A percentile compares a stretch with the other conserved stretches of the same genome.
These are phyloP conservation scores for Wickerhamiella azymoides DNA, from an alignment of 805 yeast genomes.

Conservation along the genomic window DNA sequence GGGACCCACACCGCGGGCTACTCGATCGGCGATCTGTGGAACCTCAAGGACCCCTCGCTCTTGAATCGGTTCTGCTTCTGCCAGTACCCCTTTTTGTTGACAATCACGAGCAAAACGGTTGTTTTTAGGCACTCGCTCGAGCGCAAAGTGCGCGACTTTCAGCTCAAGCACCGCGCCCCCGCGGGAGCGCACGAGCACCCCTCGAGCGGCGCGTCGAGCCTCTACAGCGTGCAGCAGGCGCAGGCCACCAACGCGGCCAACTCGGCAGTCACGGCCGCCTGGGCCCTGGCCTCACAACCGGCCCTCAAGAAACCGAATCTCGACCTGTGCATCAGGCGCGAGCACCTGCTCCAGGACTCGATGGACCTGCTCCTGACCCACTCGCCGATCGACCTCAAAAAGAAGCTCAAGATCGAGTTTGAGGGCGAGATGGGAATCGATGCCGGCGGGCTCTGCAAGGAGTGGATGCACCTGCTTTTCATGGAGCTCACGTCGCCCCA, in stretches of 20 bases:
- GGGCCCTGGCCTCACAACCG: slow-evolving; percentile 5
- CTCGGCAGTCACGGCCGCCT: slow-evolving; percentile 7
- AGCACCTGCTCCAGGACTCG: slow-evolving; percentile 59
- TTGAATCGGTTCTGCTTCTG: slow-evolving; percentile 44
- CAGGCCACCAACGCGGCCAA: slow-evolving; percentile 5
- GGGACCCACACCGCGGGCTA: not conserved
- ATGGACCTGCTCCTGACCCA: slow-evolving; percentile 39
- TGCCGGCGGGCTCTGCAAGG: slow-evolving; percentile 88
- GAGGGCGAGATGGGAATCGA: slow-evolving; percentile 85
- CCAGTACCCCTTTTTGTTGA: slow-evolving; percentile 67
- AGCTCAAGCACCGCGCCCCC: not conserved
- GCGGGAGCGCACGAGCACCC: not conserved
- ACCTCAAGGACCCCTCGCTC: slow-evolving; percentile 1
- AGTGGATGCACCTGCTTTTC: slow-evolving; percentile 75
- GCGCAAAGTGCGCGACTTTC: slow-evolving; percentile 30
- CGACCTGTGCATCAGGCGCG: slow-evolving; percentile 51
- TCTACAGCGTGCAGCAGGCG: not conserved
- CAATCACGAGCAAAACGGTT: slow-evolving; percentile 69
- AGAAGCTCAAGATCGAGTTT: slow-evolving; percentile 66
- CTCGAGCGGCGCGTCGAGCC: not conserved
- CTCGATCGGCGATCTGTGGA: not conserved
- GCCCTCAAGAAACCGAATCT: not conserved
- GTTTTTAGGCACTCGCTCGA: slow-evolving; percentile 45
- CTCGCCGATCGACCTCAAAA: slow-evolving; percentile 35
- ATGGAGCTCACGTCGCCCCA: slow-evolving; percentile 55